Conservation (phyloP, 306 rosid species). For the Fragaria nilgerrensis region DNA sequence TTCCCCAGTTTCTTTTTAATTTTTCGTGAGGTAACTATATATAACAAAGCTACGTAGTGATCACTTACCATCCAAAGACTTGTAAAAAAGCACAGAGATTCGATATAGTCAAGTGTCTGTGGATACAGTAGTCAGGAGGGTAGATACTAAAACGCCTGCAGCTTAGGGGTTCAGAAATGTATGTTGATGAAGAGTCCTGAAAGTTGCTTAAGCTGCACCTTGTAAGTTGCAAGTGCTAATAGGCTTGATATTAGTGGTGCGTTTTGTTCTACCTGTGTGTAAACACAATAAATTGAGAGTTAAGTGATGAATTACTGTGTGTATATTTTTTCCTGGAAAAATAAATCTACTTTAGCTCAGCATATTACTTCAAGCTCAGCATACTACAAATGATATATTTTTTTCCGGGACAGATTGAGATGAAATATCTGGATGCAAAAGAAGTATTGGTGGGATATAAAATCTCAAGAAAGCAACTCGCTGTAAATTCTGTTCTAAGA, state of each 20-base stretch:
- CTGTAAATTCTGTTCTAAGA: too few species aligned
- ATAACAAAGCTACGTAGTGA: constrained; percentile 38
- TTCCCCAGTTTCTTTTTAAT: constrained; percentile 63
- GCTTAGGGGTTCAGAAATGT: constrained; percentile 40
- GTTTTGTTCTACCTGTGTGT: neutral
- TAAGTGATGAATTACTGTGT: too few species aligned
- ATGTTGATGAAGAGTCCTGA: constrained; percentile 41
- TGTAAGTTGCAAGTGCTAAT: neutral
- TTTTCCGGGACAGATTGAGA: too few species aligned
- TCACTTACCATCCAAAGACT: neutral
- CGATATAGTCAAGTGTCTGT: constrained; percentile 14
- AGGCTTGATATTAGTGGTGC: neutral
- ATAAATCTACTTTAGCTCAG: too few species aligned
- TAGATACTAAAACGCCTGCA: constrained; percentile 8
- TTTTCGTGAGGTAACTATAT: constrained; percentile 42
- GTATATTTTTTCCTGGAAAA: too few species aligned
- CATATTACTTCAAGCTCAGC: too few species aligned
- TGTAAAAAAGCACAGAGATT: constrained; percentile 20
- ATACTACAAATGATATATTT: too few species aligned
- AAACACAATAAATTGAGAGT: neutral
- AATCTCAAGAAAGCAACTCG: too few species aligned
- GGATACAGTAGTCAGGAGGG: constrained; percentile 26
- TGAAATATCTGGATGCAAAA: too few species aligned
- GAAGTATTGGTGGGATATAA: too few species aligned
- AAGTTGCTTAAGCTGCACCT: neutral